phyloP scores from a whole-genome alignment of 2,329 filamentous ascomycete genomes.

The Diaporthe aspalathi region DNA sequence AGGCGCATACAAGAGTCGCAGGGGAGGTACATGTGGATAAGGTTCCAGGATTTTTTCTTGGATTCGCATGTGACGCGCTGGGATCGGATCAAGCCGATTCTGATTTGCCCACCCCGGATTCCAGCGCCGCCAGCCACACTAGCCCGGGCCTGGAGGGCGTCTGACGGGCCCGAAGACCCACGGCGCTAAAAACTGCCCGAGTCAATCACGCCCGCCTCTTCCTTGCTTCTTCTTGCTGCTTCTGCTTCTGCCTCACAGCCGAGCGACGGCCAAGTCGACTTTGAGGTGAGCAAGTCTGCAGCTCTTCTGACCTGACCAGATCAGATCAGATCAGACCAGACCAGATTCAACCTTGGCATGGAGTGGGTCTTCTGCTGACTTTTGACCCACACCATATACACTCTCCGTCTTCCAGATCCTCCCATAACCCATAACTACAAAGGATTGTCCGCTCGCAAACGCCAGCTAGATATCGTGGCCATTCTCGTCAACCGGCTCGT shows the following conservation, averaged over 20 bases:
- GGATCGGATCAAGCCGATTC: background rate
- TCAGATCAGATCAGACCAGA: background rate
- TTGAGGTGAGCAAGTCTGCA: too few relatives aligned
- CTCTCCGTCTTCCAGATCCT: too few relatives aligned
- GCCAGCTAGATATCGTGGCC: slow-evolving; percentile 2
- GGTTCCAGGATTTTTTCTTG: background rate
- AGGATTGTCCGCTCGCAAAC: too few relatives aligned
- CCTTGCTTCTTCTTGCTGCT: too few relatives aligned
- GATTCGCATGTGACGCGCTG: slow-evolving; percentile 30
- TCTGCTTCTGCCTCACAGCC: background rate
- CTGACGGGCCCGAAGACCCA: background rate
- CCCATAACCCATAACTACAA: too few relatives aligned
- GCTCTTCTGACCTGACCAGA: background rate
- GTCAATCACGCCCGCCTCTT: slow-evolving; percentile 9
- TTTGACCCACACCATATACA: too few relatives aligned
- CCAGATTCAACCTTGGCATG: background rate
- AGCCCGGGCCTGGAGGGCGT: background rate
- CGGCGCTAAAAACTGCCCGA: slow-evolving; percentile 5
- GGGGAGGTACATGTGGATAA: background rate
- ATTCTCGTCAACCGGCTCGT: slow-evolving; percentile 15
- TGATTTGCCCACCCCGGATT: slow-evolving; percentile 34
- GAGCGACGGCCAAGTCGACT: background rate
- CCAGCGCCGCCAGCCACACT: background rate
- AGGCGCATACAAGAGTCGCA: background rate
- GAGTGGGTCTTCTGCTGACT: too few relatives aligned